Base-by-base conservation (phyloP, 2,329 filamentous ascomycete species). In the Diplocarpon mali region DNA sequence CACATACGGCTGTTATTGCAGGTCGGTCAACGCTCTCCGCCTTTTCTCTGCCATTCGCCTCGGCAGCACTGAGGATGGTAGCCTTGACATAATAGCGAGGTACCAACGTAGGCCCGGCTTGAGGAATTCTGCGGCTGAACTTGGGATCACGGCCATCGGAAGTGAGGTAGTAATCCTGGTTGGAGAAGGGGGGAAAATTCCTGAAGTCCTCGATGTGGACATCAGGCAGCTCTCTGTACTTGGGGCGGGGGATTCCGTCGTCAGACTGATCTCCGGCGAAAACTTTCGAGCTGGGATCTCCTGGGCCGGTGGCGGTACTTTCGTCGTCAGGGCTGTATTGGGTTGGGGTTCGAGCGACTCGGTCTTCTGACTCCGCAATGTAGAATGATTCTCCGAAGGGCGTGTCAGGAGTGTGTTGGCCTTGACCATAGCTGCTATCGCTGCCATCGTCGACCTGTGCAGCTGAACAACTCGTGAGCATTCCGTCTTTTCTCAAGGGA, bases 111-210 rank as follows among this genome's bases (percentile, higher is more conserved):
- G 35, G n/a, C 30, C 30, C 11, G 9, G 9, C 30, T 12, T 14
- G 30, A 12, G 30, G 30, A 14, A 12, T 32, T 12, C 4, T 14
- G n/a, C 30, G 30, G 11, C n/a, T 31, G 17, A 43, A 40, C 13
- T 41, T 45, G 10, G 46, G 51, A 32, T 49, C 35, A 4, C 45
- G 44, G 16, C 44, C 45, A 20, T 47, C 45, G 7, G 44, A 43
- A 27, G 43, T 50, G 37, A 51, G 42, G 8, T 40, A 28, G 40
- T 53, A 53, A 20, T 38, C 31, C 20, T 35, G 24, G 16, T 49
- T 51, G 12, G 39, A 36, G 6, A 43, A 38, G 14, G 51, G 51
- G 15, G 51, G 48, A 14, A 32, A 47, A 29, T n/a, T 10, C 35
- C 17, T 34, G 34, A 41, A 43, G 10, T 24, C 28, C 17, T 41